These are phyloP conservation scores for Citrus hindsii DNA, from an alignment of 345 rosid species.

Conservation along the genomic window DNA sequence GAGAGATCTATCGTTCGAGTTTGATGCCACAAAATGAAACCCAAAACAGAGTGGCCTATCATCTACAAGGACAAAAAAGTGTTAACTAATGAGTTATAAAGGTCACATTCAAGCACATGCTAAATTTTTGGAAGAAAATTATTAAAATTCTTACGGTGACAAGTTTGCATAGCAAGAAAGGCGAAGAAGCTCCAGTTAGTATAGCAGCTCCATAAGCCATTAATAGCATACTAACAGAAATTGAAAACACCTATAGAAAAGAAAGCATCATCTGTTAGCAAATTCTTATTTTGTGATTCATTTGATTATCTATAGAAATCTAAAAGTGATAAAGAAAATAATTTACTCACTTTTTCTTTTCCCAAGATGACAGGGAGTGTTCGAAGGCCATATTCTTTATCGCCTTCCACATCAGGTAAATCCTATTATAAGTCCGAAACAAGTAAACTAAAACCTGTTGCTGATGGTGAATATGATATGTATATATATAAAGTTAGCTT, in stretches of 20 bases:
- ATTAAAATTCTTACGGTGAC: conserved; percentile 14
- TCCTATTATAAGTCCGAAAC: conserved; percentile 18
- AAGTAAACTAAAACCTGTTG: too few relatives aligned
- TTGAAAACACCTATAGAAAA: conserved; percentile 21
- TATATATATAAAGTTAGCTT: too few relatives aligned
- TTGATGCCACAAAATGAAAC: conserved; percentile 16
- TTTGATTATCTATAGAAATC: too few relatives aligned
- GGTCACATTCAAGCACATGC: too few relatives aligned
- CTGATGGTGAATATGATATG: too few relatives aligned
- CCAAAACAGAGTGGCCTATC: conserved; percentile 23
- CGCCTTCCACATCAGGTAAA: conserved; percentile 37
- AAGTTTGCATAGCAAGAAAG: conserved; percentile 16
- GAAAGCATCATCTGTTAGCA: not conserved
- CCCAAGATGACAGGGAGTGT: conserved; percentile 27
- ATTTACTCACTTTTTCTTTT: conserved; percentile 22
- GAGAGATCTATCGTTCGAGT: conserved; percentile 20
- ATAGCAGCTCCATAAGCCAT: conserved; percentile 27
- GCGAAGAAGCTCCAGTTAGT: conserved; percentile 22
- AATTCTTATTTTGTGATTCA: too few relatives aligned
- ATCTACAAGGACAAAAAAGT: conserved; percentile 6
- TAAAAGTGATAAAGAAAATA: not conserved
- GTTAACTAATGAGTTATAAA: too few relatives aligned
- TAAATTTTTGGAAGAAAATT: not conserved
- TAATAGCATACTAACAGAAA: conserved; percentile 26
- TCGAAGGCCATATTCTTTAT: conserved; percentile 24